Percentiles rank a stretch among this genome's conserved stretches.
Conservation (phyloP, 805 yeast genomes). For the Nakazawaea holstii region DNA sequence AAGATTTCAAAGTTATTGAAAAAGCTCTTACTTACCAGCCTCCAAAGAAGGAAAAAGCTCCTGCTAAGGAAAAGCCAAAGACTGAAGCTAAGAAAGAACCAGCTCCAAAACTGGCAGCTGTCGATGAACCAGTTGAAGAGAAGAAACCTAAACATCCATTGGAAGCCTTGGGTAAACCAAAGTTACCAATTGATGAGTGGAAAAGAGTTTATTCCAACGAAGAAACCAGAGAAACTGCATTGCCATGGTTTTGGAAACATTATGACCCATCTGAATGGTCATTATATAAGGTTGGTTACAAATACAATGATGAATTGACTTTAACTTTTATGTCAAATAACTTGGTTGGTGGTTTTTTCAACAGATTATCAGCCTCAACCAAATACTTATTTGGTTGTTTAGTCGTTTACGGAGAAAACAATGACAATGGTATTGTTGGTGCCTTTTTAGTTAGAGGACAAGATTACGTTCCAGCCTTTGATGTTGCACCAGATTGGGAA, state of each 20-base stretch:
- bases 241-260: slow-evolving; percentile 98
- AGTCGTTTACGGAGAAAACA: slow-evolving; percentile 98
- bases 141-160: slow-evolving; percentile 92
- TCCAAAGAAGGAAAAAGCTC: slow-evolving; percentile 66
- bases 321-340: slow-evolving; percentile 97
- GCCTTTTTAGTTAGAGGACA: slow-evolving; percentile 95
- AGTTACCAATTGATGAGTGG: slow-evolving; percentile 81
- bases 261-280: slow-evolving; percentile 93
- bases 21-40: slow-evolving; percentile 57
- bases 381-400: slow-evolving; percentile 90
- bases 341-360: slow-evolving; percentile 96
- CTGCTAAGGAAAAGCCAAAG: slow-evolving; percentile 27
- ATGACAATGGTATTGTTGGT: slow-evolving; percentile 95
- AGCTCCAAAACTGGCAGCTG: slow-evolving; percentile 21
- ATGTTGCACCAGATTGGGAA: slow-evolving; percentile 99
- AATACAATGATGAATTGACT: slow-evolving; percentile 96
- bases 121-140: slow-evolving; percentile 39
- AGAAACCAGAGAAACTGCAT: slow-evolving; percentile 89
- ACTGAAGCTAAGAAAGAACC: slow-evolving; percentile 64
- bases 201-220: slow-evolving; percentile 95
- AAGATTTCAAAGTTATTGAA: slow-evolving; percentile 45
- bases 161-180: slow-evolving; percentile 69
- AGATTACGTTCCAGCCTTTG: slow-evolving; percentile 84
- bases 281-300: slow-evolving; percentile 90
- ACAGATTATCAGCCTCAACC: slow-evolving; percentile 86